A percentile compares a stretch with the other conserved stretches of the same genome.
These are phyloP conservation scores for Pseudohalonectria lignicola DNA, from an alignment of 2,329 filamentous ascomycete species.

Conservation along the genomic window DNA sequence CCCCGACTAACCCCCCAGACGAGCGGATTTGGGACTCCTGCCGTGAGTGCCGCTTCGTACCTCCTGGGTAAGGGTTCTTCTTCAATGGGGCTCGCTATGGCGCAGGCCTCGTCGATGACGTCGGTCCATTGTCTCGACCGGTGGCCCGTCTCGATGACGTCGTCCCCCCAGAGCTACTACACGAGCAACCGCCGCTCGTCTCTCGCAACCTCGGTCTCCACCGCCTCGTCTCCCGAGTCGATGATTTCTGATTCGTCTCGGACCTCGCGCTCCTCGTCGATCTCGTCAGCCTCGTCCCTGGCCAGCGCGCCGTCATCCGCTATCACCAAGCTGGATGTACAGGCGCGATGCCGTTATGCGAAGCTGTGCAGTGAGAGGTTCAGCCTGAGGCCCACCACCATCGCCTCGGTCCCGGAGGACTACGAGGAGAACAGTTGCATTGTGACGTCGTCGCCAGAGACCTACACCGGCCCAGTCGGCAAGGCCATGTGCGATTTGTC, in stretches of 20 bases:
- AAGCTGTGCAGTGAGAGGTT: slow-evolving; percentile 47
- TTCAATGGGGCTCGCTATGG: slow-evolving; percentile 52
- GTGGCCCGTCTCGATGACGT: slow-evolving; percentile 33
- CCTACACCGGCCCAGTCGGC: slow-evolving; percentile 39
- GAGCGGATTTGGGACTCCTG: slow-evolving; percentile 48
- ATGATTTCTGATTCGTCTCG: slow-evolving; percentile 54
- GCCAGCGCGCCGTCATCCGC: slow-evolving; percentile 44
- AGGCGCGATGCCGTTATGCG: slow-evolving; percentile 52
- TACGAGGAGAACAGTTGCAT: slow-evolving; percentile 29
- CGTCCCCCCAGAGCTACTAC: slow-evolving; percentile 40
- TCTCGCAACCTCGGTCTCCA: slow-evolving; percentile 51
- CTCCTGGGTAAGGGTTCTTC: slow-evolving; percentile 36
- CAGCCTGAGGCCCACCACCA: slow-evolving; percentile 35
- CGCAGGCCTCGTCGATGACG: slow-evolving; percentile 35
- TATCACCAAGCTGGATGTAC: slow-evolving; percentile 38
- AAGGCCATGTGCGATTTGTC: slow-evolving; percentile 39
- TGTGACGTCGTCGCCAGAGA: slow-evolving; percentile 45
- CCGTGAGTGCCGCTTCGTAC: slow-evolving; percentile 40
- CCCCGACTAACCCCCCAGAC: slow-evolving; percentile 47
- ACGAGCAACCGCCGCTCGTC: slow-evolving; percentile 44
- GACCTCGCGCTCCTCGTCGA: slow-evolving; percentile 53
- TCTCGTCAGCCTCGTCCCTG: slow-evolving; percentile 51
- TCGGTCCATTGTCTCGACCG: slow-evolving; percentile 30
- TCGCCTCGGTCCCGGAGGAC: slow-evolving; percentile 47
- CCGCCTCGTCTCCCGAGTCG: slow-evolving; percentile 54